Evolutionary conservation across 2,329 filamentous ascomycete genomes (phyloP).

Genomic region (Xylaria multiplex): DNA sequence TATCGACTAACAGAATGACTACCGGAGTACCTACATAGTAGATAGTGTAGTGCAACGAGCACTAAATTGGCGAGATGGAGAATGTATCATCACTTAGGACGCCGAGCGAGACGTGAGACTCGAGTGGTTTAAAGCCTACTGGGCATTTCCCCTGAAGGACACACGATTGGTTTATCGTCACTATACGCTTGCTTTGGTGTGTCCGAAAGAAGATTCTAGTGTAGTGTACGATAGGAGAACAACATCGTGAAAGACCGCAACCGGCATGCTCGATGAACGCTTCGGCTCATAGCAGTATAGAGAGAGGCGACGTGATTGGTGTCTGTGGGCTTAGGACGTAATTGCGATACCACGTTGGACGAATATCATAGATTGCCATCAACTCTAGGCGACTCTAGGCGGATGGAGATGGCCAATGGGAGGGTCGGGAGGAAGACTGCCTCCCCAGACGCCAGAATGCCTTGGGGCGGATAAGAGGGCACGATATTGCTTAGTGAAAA

Average conservation of each 20-base stretch:
- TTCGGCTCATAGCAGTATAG: slow-evolving; percentile 22
- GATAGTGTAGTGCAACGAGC: background rate
- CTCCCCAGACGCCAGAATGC: slow-evolving; percentile 27
- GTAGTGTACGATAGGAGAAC: slow-evolving; percentile 21
- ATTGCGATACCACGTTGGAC: slow-evolving; percentile 46
- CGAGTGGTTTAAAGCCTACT: background rate
- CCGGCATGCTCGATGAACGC: slow-evolving; percentile 22
- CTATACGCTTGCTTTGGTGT: slow-evolving; percentile 11
- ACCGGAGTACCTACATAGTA: background rate
- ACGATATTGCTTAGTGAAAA: slow-evolving; percentile 34
- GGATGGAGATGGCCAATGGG: slow-evolving; percentile 41
- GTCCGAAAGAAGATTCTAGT: slow-evolving; percentile 12
- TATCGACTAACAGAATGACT: slow-evolving; percentile 10
- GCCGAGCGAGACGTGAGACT: slow-evolving; percentile 11
- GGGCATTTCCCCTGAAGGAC: background rate
- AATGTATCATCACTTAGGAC: slow-evolving; percentile 8
- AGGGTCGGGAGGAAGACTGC: slow-evolving; percentile 16
- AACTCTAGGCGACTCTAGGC: slow-evolving; percentile 40
- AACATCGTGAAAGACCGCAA: slow-evolving; percentile 35
- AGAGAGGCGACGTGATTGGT: slow-evolving; percentile 41
- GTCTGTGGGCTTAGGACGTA: slow-evolving; percentile 39
- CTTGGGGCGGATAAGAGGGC: slow-evolving; percentile 32
- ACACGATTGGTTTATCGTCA: slow-evolving; percentile 6
- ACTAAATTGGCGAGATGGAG: background rate
- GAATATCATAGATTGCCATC: slow-evolving; percentile 46